phyloP scores from a whole-genome alignment of 179 eudicot species.

The Amaranthus tricolor region DNA sequence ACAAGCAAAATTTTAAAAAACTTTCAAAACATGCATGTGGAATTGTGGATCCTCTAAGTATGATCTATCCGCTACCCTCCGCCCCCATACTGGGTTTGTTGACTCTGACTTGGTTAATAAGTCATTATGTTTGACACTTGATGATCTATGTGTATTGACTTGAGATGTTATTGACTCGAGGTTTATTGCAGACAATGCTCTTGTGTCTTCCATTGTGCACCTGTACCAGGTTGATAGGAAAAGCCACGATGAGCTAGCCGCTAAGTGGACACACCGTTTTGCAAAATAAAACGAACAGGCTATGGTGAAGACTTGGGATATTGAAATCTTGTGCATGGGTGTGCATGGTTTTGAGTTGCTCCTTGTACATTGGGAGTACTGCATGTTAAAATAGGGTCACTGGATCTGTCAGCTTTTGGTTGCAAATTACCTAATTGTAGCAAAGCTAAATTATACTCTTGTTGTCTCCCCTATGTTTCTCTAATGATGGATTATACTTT shows the following conservation, averaged over 20 bases:
- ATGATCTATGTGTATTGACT: background rate
- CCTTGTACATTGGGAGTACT: too few relatives aligned
- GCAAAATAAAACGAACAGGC: constrained; percentile 46
- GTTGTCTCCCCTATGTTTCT: too few relatives aligned
- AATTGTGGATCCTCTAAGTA: background rate
- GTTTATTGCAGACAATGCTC: constrained; percentile 57
- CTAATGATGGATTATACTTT: too few relatives aligned
- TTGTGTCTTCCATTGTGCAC: constrained; percentile 69
- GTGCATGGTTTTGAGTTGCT: background rate
- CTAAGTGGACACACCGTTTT: constrained; percentile 87
- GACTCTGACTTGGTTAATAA: background rate
- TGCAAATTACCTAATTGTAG: too few relatives aligned
- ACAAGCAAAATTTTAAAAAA: background rate
- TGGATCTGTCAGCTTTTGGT: too few relatives aligned
- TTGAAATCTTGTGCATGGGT: background rate
- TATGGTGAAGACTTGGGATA: background rate
- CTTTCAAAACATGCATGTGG: background rate
- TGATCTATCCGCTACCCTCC: too few relatives aligned
- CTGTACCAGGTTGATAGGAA: constrained; percentile 66
- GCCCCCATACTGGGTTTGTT: background rate
- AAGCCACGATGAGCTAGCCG: constrained; percentile 82
- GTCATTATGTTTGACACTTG: background rate
- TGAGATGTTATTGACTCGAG: constrained; percentile 5
- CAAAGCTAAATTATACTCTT: too few relatives aligned
- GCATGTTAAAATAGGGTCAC: too few relatives aligned